A percentile compares a stretch with the other conserved stretches of the same genome.
These are phyloP conservation scores for Fusarium lateritium DNA, from an alignment of 2,329 filamentous ascomycete genomes.

Conservation along the genomic window DNA sequence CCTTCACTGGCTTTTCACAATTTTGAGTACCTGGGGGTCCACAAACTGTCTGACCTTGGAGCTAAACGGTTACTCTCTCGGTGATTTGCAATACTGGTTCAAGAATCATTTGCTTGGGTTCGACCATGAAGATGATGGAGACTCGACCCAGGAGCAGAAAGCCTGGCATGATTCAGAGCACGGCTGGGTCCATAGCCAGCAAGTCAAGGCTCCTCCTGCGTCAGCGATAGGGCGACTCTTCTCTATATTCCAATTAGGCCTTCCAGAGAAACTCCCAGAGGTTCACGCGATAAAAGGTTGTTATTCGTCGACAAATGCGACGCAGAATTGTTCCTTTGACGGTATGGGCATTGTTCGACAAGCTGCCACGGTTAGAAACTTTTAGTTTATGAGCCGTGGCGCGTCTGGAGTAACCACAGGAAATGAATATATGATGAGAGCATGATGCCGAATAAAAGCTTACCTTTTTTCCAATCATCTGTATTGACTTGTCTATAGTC, in stretches of 20 bases:
- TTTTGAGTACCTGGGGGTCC: background rate
- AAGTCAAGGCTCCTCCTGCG: background rate
- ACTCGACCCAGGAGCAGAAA: background rate
- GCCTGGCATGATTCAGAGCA: background rate
- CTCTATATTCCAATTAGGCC: rapidly evolving
- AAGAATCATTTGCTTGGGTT: conserved; percentile 10
- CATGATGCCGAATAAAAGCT: too few relatives aligned
- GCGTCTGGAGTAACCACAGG: background rate
- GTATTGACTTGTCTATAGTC: too few relatives aligned
- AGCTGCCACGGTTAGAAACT: background rate
- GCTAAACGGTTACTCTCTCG: background rate
- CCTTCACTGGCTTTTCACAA: background rate
- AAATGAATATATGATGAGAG: too few relatives aligned
- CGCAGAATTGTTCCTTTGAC: background rate
- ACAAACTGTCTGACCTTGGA: background rate
- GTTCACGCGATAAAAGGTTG: background rate
- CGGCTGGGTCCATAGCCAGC: conserved; percentile 3
- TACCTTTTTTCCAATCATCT: too few relatives aligned
- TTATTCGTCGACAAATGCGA: conserved; percentile 10
- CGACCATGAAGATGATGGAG: background rate
- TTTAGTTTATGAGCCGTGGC: conserved; percentile 8
- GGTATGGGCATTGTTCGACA: background rate
- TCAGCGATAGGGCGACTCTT: background rate
- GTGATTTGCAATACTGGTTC: background rate
- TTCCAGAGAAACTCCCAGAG: rapidly evolving